phyloP scores from a whole-genome alignment of 2,329 filamentous ascomycete genomes.

The Akanthomyces muscarius region DNA sequence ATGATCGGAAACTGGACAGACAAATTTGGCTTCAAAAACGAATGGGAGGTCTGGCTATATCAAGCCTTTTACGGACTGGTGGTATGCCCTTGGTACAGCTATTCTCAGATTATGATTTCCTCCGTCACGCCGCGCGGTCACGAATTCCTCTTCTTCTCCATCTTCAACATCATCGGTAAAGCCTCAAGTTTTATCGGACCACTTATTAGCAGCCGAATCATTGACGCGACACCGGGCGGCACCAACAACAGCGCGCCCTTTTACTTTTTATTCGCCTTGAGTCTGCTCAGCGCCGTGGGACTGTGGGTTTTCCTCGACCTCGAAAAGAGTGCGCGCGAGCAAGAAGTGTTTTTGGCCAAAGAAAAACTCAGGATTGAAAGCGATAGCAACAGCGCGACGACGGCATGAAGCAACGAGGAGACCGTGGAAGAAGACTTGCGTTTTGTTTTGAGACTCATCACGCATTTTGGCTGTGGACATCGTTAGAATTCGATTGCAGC shows the following conservation, averaged over 20 bases:
- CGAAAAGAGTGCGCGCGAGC: constrained; percentile 56
- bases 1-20: constrained; percentile 45
- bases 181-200: constrained; percentile 65
- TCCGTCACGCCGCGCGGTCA: constrained; percentile 65
- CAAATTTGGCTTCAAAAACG: constrained; percentile 41
- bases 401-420: constrained; percentile 3
- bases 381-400: neutral
- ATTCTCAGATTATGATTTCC: constrained; percentile 67
- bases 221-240: constrained; percentile 52
- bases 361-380: constrained; percentile 26
- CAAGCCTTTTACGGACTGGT: constrained; percentile 60
- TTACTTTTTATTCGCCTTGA: constrained; percentile 61
- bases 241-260: constrained; percentile 60
- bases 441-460: neutral
- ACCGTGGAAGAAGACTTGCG: neutral
- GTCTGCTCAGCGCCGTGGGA: constrained; percentile 49
- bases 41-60: constrained; percentile 44
- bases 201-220: constrained; percentile 64
- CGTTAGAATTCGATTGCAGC: constrained; percentile 9
- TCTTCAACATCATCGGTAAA: constrained; percentile 67
- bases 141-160: constrained; percentile 66
- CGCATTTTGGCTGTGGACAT: neutral
- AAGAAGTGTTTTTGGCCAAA: constrained; percentile 48
- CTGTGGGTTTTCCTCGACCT: constrained; percentile 56
- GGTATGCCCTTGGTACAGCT: constrained; percentile 67